phyloP scores from a whole-genome alignment of 164 flowering plant genomes.

The Amborella trichopoda region DNA sequence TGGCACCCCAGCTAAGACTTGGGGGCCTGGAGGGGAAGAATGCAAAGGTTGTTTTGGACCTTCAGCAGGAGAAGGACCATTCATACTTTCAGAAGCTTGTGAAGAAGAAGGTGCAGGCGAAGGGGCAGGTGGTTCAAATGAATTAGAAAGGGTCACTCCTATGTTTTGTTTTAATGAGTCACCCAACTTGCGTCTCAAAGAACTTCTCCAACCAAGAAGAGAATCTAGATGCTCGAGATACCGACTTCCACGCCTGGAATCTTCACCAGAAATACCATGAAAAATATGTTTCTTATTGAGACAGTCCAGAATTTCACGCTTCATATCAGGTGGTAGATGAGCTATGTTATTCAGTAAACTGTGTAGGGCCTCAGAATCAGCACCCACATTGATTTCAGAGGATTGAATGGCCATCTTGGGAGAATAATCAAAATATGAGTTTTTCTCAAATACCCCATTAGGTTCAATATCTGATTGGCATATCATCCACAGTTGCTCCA shows the following conservation, averaged over 20 bases:
- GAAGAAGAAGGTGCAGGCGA: slow-evolving; percentile 12
- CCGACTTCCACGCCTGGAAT: slow-evolving; percentile 22
- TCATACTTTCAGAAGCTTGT: slow-evolving; percentile 18
- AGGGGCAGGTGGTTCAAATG: slow-evolving; percentile 11
- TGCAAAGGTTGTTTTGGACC: slow-evolving; percentile 11
- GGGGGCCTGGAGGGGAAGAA: slow-evolving; percentile 14
- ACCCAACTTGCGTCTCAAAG: slow-evolving; percentile 22
- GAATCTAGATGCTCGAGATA: slow-evolving; percentile 20
- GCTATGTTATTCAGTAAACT: slow-evolving; percentile 20
- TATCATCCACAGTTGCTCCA: slow-evolving; percentile 30
- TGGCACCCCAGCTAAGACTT: slow-evolving; percentile 5
- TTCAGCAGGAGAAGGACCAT: slow-evolving; percentile 6
- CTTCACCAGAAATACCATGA: slow-evolving; percentile 29
- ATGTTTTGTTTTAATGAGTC: slow-evolving; percentile 10
- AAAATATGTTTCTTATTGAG: slow-evolving; percentile 21
- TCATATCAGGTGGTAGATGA: slow-evolving; percentile 29
- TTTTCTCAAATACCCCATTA: slow-evolving; percentile 21
- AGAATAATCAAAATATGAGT: slow-evolving; percentile 13
- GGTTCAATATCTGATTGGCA: slow-evolving; percentile 32
- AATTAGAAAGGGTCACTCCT: background rate
- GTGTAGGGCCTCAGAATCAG: slow-evolving; percentile 12
- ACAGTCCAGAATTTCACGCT: slow-evolving; percentile 40
- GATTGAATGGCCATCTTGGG: slow-evolving; percentile 13
- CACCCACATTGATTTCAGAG: slow-evolving; percentile 8
- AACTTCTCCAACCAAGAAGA: slow-evolving; percentile 15